These are phyloP conservation scores for Biscutella laevigata DNA, from an alignment of 441 rosid genomes.

Conservation along the genomic window DNA sequence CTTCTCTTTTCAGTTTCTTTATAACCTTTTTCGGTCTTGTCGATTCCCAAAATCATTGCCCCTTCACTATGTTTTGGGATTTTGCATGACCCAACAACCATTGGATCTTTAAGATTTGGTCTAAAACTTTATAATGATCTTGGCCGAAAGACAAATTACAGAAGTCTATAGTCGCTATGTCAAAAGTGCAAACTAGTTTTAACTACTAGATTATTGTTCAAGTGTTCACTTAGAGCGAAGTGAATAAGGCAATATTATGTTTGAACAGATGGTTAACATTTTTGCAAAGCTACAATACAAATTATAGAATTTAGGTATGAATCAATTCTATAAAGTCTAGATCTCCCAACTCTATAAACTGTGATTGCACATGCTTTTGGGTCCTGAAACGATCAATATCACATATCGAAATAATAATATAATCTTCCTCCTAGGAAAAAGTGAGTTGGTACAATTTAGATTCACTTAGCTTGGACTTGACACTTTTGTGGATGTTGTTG, in stretches of 20 bases:
- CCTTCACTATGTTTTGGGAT: constrained; percentile 12
- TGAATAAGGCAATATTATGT: background rate
- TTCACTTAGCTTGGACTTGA: constrained; percentile 20
- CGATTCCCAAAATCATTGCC: constrained; percentile 14
- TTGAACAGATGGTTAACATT: background rate
- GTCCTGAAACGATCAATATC: background rate
- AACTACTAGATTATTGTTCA: background rate
- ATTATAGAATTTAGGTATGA: constrained; percentile 1
- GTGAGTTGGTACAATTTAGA: constrained; percentile 22
- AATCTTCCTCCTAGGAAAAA: constrained; percentile 21
- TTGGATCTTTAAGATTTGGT: background rate
- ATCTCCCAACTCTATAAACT: constrained; percentile 1
- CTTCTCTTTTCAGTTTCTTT: constrained; percentile 24
- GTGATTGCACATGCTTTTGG: constrained; percentile 21
- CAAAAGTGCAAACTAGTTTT: background rate
- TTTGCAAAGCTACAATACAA: constrained; percentile 2
- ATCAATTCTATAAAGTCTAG: constrained; percentile 2
- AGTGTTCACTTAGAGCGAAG: background rate
- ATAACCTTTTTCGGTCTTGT: constrained; percentile 21
- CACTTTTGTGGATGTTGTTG: constrained; percentile 19
- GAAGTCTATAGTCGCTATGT: constrained; percentile 7
- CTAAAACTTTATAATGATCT: background rate
- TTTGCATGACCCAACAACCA: constrained; percentile 10
- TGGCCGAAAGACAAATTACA: background rate
- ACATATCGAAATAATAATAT: background rate